Evolutionary conservation across 768 basidiomycete species (phyloP), one percentile per base, ranked within the genome.

Genomic region (Mycena maculata): DNA sequence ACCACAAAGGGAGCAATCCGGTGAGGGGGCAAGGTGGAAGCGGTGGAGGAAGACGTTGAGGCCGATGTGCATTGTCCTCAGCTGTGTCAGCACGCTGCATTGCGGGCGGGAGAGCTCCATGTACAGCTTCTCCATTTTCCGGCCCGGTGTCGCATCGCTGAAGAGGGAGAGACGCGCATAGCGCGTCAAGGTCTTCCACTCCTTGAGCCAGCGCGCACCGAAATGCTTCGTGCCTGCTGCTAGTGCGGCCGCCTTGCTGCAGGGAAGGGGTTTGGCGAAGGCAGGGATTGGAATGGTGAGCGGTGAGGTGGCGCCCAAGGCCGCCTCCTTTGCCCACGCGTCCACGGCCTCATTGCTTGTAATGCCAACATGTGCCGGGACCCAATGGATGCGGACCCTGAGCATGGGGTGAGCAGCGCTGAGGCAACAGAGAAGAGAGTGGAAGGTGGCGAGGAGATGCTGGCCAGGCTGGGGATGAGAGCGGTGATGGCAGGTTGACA

Each of bases 391-490:
- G 0, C 56, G 41, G 18, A 58, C 31, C 12, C n/a, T 12, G 25
- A 58, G 41, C 8, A 42, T 58, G 41, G 23, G 8, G 56, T 42
- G 56, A 0, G 27, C 28, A 42, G 41, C 41, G 9, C 25, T 39
- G 27, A 58, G 39, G 22, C 27, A n/a, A n/a, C 11, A 7, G 41
- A 45, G 56, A 6, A 16, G 11, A 27, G 39, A 12, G 39, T 42
- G 56, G 56, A 58, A 58, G 25, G 41, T 13, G 41, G 44, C 27
- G 41, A 58, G 56, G 41, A 58, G 56, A 39, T 57, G 44, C 18
- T 42, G 55, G 55, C 39, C 39, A 7, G 55, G 55, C 9, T 57
- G 38, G 55, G 41, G 8, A 20, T 58, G 25, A 47, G 16, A 15
- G 41, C 56, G 13, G 41, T 1, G 39, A 58, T 42, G 15, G 56